These are phyloP conservation scores for Isatis tinctoria DNA, from an alignment of 345 rosid species.

Conservation along the genomic window DNA sequence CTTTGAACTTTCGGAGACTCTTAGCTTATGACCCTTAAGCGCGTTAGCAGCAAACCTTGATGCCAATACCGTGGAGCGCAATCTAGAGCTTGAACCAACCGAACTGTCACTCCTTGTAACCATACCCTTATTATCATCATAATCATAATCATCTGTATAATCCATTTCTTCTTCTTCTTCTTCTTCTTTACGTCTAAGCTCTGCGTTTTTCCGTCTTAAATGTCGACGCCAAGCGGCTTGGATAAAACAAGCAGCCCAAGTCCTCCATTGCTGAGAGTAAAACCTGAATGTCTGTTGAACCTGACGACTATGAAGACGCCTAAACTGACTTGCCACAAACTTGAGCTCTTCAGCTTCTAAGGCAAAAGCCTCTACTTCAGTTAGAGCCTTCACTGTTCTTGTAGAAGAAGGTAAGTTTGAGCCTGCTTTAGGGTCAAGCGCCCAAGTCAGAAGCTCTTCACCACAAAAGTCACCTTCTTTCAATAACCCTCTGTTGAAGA, in stretches of 20 bases:
- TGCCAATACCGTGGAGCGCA: conserved; percentile 58
- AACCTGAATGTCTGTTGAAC: conserved; percentile 82
- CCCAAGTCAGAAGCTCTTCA: conserved; percentile 91
- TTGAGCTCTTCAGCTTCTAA: conserved; percentile 83
- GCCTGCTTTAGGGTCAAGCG: conserved; percentile 77
- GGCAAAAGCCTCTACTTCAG: conserved; percentile 85
- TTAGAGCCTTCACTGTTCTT: conserved; percentile 65
- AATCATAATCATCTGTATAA: conserved; percentile 25
- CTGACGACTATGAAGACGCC: conserved; percentile 84
- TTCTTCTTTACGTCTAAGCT: conserved; percentile 50
- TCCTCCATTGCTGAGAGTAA: conserved; percentile 95
- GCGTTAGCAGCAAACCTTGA: conserved; percentile 75
- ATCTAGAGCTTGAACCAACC: conserved; percentile 25
- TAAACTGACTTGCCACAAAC: conserved; percentile 80
- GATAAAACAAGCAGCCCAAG: conserved; percentile 83
- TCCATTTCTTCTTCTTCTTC: conserved; percentile 48
- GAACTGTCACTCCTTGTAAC: conserved; percentile 4
- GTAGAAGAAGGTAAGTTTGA: conserved; percentile 74
- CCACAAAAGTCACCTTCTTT: conserved; percentile 86
- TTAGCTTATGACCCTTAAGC: conserved; percentile 41
- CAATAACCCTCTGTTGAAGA: conserved; percentile 64
- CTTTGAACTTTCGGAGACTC: conserved; percentile 19
- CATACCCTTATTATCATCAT: conserved; percentile 29
- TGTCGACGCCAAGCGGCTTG: conserved; percentile 77
- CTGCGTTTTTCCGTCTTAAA: conserved; percentile 53